phyloP scores from a whole-genome alignment of 2,329 filamentous ascomycete genomes.

The Colletotrichum ledebouriae region DNA sequence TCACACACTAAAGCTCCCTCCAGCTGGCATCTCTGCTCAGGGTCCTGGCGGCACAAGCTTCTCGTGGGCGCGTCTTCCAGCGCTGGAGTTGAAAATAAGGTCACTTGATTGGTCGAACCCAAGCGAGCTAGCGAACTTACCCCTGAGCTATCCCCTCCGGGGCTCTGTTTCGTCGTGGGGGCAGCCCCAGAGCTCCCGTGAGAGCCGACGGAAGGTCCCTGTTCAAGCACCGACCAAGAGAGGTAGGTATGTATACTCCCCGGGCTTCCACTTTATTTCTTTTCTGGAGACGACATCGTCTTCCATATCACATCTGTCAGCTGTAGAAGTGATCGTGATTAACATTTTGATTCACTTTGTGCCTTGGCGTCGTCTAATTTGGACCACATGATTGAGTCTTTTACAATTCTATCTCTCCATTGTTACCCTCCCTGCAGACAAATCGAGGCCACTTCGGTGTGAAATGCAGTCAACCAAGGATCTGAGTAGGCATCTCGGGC shows the following conservation, averaged over 20 bases:
- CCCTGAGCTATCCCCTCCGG: conserved; percentile 23
- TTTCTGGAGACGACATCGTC: conserved; percentile 14
- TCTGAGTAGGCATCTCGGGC: no score
- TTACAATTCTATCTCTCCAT: not conserved
- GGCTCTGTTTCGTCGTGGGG: conserved; percentile 13
- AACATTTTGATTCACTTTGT: not conserved
- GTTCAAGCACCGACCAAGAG: conserved; percentile 1
- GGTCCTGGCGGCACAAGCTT: conserved; percentile 20
- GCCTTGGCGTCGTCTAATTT: not conserved
- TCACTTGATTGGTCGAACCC: conserved; percentile 12
- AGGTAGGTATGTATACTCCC: not conserved
- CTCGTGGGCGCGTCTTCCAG: conserved; percentile 8
- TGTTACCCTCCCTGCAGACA: not conserved
- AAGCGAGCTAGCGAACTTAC: not conserved
- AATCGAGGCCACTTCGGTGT: no score
- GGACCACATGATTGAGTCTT: not conserved
- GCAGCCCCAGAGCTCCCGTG: conserved; percentile 10
- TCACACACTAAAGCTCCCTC: conserved; percentile 13
- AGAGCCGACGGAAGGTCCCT: conserved; percentile 11
- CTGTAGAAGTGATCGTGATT: not conserved
- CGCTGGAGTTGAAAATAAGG: conserved; percentile 13
- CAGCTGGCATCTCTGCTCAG: conserved; percentile 28
- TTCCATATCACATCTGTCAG: not conserved
- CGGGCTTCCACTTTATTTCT: conserved; percentile 9
- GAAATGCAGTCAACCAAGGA: no score